phyloP scores from a whole-genome alignment of 306 rosid species.

The Elaeagnus macrophylla region DNA sequence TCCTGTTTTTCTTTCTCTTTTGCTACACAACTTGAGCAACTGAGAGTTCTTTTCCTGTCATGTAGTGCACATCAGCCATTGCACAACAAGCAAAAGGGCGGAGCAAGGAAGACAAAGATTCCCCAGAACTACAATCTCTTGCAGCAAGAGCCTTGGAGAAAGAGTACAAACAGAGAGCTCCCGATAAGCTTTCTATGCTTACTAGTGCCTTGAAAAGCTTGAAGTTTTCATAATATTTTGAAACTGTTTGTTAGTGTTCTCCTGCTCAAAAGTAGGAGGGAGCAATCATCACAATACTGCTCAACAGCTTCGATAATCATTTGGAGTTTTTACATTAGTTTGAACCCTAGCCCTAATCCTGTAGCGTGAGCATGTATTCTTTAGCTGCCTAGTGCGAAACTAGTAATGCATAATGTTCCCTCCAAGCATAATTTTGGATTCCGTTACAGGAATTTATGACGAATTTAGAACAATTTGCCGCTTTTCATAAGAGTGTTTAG shows the following conservation, averaged over 20 bases:
- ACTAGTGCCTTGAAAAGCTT: conserved; percentile 60
- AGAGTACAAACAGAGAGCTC: conserved; percentile 92
- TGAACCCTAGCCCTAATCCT: neutral
- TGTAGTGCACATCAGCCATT: conserved; percentile 78
- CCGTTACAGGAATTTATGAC: neutral
- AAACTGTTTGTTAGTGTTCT: conserved; percentile 10
- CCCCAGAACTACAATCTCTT: conserved; percentile 69
- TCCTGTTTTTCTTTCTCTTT: too few species aligned
- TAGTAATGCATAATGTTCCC: conserved; percentile 13
- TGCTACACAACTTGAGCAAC: too few species aligned
- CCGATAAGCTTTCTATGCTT: conserved; percentile 77
- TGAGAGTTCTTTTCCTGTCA: conserved; percentile 12
- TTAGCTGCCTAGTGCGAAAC: conserved; percentile 12
- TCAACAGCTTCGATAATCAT: conserved; percentile 1
- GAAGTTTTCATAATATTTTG: conserved; percentile 55
- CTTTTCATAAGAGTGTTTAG: neutral
- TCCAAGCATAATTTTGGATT: neutral
- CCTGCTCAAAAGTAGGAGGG: conserved; percentile 17
- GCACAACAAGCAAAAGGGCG: conserved; percentile 75
- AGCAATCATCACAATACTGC: conserved; percentile 19
- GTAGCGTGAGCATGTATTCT: neutral
- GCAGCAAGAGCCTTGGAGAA: conserved; percentile 78
- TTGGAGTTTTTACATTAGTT: conserved; percentile 3
- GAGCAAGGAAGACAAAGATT: conserved; percentile 89
- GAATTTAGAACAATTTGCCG: too few species aligned